Base-by-base conservation (phyloP, 208 protist genomes). In the Trypanosoma conorhini region DNA sequence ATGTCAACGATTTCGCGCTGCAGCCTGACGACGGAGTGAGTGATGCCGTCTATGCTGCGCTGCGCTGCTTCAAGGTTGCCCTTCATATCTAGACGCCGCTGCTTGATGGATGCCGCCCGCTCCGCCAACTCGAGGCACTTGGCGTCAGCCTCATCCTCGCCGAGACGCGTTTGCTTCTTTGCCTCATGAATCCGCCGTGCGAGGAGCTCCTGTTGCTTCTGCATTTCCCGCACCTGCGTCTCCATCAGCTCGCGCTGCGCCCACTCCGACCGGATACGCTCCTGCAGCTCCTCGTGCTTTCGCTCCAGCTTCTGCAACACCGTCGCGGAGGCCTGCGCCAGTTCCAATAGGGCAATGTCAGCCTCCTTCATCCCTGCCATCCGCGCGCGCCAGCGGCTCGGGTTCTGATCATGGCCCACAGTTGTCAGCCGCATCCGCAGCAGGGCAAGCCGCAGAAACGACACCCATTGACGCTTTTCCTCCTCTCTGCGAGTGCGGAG, bases 381-480 rank as follows among this genome's bases (percentile, higher is more conserved):
- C 15, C 76, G 40, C 21, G 64, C 72, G 12, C 70, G 68, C 76
- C 76, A 80, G 38, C 52, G 64, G 31, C 54, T 62, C 46, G 76
- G 76, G 57, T 77, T 77, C 24, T 64, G 71, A 42, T 80, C 76
- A 38, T 78, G 57, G 22, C 65, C 72, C 9, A 70, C n/a, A 7
- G 46, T 68, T 30, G 62, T 68, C 9, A 70, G 40, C 24, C 70
- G 62, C 19, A 74, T 50, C 24, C 76, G 66, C 26, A 56, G 55
- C 7, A 80, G 44, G 21, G 71, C 71, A 58, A 62, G 44, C 59
- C 50, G 44, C 54, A 80, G 60, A 50, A 76, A 80, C 9, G 70
- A 55, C 4, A 70, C 69, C 70, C 76, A 80, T 38, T 71, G 54
- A 40, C 51, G 42, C 28, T 33, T 54, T 54, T 70, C 64, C 3